These are phyloP conservation scores for Chrysanthemum makinoi DNA, from an alignment of 129 eudicot genomes.

Conservation along the genomic window DNA sequence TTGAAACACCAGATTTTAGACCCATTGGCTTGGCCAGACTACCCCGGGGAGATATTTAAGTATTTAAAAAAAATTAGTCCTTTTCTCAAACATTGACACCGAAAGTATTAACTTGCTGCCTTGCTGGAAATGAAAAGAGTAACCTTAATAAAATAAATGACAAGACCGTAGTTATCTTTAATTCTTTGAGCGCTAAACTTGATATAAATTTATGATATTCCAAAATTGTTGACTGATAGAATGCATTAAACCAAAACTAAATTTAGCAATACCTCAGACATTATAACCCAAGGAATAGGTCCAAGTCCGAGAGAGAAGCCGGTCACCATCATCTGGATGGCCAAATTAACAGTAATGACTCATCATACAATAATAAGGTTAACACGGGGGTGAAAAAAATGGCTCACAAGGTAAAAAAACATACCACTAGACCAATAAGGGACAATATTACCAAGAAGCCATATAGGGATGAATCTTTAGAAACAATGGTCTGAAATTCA, in stretches of 20 bases:
- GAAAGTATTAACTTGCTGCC: too few relatives aligned
- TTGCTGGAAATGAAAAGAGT: too few relatives aligned
- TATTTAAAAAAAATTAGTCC: too few relatives aligned
- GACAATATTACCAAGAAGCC: slow-evolving; percentile 49
- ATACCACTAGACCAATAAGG: slow-evolving; percentile 68
- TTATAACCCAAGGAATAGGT: slow-evolving; percentile 84
- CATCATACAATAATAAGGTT: background rate
- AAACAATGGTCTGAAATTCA: slow-evolving; percentile 39
- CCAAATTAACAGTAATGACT: slow-evolving; percentile 7
- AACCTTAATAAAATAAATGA: too few relatives aligned
- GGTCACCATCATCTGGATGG: slow-evolving; percentile 59
- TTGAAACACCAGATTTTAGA: too few relatives aligned
- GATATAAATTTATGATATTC: too few relatives aligned
- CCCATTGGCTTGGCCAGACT: too few relatives aligned
- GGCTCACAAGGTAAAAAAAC: background rate
- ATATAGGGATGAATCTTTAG: slow-evolving; percentile 42
- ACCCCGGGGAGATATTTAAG: too few relatives aligned
- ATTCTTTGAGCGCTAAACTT: too few relatives aligned
- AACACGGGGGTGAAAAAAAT: background rate
- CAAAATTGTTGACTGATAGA: too few relatives aligned
- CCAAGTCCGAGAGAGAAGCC: slow-evolving; percentile 83
- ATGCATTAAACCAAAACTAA: background rate
- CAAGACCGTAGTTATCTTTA: too few relatives aligned
- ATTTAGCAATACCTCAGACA: slow-evolving; percentile 72
- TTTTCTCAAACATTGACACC: too few relatives aligned